A percentile compares a stretch with the other conserved stretches of the same genome.
These are phyloP conservation scores for Exophiala mesophila DNA, from an alignment of 2,329 filamentous ascomycete species.

Conservation along the genomic window DNA sequence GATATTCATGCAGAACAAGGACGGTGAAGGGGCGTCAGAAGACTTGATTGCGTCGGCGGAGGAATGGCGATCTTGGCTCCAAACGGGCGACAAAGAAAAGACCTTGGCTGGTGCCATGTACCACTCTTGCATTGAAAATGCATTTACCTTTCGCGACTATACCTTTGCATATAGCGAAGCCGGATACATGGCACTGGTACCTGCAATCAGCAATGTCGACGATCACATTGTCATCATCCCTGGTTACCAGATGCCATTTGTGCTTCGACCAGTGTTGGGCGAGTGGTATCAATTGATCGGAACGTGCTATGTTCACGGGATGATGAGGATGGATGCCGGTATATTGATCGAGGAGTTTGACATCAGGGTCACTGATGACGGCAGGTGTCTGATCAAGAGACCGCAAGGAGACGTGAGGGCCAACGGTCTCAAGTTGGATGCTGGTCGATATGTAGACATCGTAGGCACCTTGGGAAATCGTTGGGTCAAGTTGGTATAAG, in stretches of 20 bases:
- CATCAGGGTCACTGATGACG: conserved; percentile 4
- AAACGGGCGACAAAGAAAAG: background rate
- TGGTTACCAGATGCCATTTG: conserved; percentile 13
- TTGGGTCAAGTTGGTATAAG: conserved; percentile 10
- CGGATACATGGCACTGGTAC: conserved; percentile 14
- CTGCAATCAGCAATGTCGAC: conserved; percentile 1
- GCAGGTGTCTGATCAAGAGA: conserved; percentile 4
- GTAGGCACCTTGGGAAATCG: conserved; percentile 11
- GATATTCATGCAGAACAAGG: conserved; percentile 10
- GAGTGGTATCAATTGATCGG: conserved; percentile 10
- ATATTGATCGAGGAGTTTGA: conserved; percentile 15
- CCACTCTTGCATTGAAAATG: conserved; percentile 10
- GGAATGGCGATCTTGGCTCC: conserved; percentile 13
- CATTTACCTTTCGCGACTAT: conserved; percentile 8
- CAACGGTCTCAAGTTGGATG: conserved; percentile 13
- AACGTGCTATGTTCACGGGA: conserved; percentile 16
- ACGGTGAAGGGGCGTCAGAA: conserved; percentile 4
- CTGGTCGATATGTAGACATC: conserved; percentile 12
- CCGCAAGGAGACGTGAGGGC: conserved; percentile 13
- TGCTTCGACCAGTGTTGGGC: conserved; percentile 7
- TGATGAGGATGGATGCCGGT: conserved; percentile 13
- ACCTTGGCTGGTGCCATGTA: background rate
- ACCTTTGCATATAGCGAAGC: conserved; percentile 5
- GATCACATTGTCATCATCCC: conserved; percentile 15
- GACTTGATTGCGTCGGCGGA: conserved; percentile 3